phyloP scores from a whole-genome alignment of 179 eudicot genomes.

The Camellia oleifera region DNA sequence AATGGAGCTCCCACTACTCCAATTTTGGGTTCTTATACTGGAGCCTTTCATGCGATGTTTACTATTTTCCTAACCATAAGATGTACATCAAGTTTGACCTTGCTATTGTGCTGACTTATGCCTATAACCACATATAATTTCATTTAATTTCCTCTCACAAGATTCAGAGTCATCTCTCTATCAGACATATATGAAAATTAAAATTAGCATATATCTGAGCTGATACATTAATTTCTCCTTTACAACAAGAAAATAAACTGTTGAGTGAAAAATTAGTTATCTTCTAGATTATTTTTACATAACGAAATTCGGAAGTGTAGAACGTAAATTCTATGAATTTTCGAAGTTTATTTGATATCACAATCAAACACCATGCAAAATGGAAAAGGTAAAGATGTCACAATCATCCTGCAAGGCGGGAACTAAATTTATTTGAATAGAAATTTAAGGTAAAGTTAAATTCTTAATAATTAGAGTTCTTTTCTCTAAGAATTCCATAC shows the following conservation, averaged over 20 bases:
- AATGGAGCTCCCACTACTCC: not conserved
- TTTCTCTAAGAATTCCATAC: constrained; percentile 24
- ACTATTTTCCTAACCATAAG: not conserved
- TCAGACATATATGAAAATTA: not conserved
- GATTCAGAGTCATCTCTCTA: not conserved
- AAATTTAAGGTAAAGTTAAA: not conserved
- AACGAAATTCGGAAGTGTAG: not conserved
- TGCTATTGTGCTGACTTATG: not conserved
- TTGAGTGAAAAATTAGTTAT: not conserved
- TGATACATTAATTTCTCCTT: too few species aligned
- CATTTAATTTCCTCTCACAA: constrained; percentile 2
- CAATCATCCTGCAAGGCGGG: not conserved
- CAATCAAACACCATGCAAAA: not conserved
- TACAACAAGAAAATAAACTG: too few species aligned
- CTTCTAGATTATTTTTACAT: not conserved
- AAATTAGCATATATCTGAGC: too few species aligned
- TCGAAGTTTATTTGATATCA: not conserved
- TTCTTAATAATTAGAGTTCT: not conserved
- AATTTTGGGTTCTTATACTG: not conserved
- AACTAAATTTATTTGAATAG: not conserved
- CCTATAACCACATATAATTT: not conserved
- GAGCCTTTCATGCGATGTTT: not conserved
- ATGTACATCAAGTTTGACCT: not conserved
- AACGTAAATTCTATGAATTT: not conserved
- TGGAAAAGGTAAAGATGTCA: constrained; percentile 4